phyloP scores from a whole-genome alignment of 495 filamentous ascomycete species.

The Xylona heveae region DNA sequence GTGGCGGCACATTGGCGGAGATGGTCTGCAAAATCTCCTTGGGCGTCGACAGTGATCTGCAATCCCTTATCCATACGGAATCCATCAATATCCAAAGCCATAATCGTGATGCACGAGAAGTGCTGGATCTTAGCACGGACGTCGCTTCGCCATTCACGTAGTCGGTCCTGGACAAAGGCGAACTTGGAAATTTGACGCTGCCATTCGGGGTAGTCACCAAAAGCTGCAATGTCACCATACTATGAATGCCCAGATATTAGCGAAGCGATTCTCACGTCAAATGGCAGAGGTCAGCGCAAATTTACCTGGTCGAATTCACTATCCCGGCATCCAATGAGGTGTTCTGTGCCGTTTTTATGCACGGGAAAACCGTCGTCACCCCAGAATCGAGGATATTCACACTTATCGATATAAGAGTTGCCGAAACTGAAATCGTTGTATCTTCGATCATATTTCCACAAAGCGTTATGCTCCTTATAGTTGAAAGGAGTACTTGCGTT shows the following conservation, averaged over 20 bases:
- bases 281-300: too few relatives aligned
- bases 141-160: conserved; percentile 44
- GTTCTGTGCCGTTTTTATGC: conserved; percentile 19
- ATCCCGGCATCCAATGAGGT: conserved; percentile 37
- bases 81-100: conserved; percentile 39
- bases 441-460: conserved; percentile 33
- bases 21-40: conserved; percentile 29
- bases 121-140: conserved; percentile 34
- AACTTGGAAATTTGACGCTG: conserved; percentile 49
- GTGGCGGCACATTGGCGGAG: conserved; percentile 32
- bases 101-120: conserved; percentile 44
- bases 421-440: conserved; percentile 44
- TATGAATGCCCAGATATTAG: conserved; percentile 9
- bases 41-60: conserved; percentile 39
- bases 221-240: conserved; percentile 46
- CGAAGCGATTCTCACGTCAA: too few relatives aligned
- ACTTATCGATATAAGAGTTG: conserved; percentile 34
- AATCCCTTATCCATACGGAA: conserved; percentile 49
- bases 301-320: conserved; percentile 39
- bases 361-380: conserved; percentile 35
- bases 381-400: conserved; percentile 47
- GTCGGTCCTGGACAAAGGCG: conserved; percentile 49
- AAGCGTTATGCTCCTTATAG: conserved; percentile 29
- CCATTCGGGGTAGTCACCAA: conserved; percentile 46
- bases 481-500: conserved; percentile 43